Evolutionary conservation across 2,329 filamentous ascomycete species (phyloP), one percentile per base, ranked within the genome.

Genomic region (Pseudophaeomoniella oleicola): DNA sequence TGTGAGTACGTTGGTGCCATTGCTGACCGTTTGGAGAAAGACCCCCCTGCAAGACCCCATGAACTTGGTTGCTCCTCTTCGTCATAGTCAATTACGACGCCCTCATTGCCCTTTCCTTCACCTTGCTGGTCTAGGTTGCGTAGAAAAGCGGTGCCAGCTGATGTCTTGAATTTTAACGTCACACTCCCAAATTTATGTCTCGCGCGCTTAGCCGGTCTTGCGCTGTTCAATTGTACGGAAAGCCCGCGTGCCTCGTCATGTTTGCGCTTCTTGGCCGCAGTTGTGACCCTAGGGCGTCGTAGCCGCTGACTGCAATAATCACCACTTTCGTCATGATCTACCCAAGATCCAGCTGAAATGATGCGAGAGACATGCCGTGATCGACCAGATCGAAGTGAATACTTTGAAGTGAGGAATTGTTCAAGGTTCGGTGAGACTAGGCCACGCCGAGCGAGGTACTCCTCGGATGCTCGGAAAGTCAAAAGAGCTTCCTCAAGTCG

Each of bases 21-120:
- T 32, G 14, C 17, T 5, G 30, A 32, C n/a, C n/a, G n/a, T n/a
- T n/a, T n/a, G 13, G 30, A 32, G 30, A 32, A 32, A 10, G 30
- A 32, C 13, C 30, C 30, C 17, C 30, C 30, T 32, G 30, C 14
- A n/a, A 32, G 13, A 15, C 30, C 17, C 30, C 30, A 32, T 5
- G 17, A 14, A 14, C 30, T 32, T 32, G 30, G 30, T n/a, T 16
- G 13, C 13, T 32, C 30, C 30, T 32, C 30, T n/a, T n/a, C n/a
- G n/a, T n/a, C n/a, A n/a, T n/a, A n/a, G n/a, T n/a, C n/a, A n/a
- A n/a, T n/a, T n/a, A n/a, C n/a, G n/a, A n/a, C n/a, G n/a, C n/a
- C n/a, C n/a, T n/a, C n/a, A n/a, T n/a, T n/a, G n/a, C n/a, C n/a
- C n/a, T n/a, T n/a, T n/a, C n/a, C n/a, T n/a, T n/a, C n/a, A n/a